Percentiles rank a stretch among this genome's conserved stretches.
Conservation (phyloP, 1,284 basidiomycete species). For the Heterobasidion parviporum region DNA sequence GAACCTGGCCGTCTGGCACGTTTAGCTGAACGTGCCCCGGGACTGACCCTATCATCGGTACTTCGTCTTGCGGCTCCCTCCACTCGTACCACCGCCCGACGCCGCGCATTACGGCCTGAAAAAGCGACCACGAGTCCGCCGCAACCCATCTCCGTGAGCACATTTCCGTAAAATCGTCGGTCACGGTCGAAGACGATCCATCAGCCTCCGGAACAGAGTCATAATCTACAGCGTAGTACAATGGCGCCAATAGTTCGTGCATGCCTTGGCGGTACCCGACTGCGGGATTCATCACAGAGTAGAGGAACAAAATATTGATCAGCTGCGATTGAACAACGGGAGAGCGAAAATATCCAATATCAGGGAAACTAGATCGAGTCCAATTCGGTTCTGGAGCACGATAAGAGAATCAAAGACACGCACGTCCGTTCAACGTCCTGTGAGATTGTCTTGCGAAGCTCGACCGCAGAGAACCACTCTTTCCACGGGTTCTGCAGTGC, state of each 20-base stretch:
- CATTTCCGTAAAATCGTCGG: conserved; percentile 39
- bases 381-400: not conserved
- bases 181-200: conserved; percentile 1
- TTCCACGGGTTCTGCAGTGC: conserved; percentile 79
- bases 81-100: conserved; percentile 87
- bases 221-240: conserved; percentile 75
- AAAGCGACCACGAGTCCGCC: conserved; percentile 81
- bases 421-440: conserved; percentile 93
- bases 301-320: conserved; percentile 80
- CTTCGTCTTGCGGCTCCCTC: conserved; percentile 42
- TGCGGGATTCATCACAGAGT: conserved; percentile 65
- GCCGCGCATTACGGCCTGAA: conserved; percentile 69
- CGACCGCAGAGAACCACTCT: conserved; percentile 82
- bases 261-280: conserved; percentile 93
- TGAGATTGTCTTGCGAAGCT: conserved; percentile 77
- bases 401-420: conserved; percentile 17
- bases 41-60: conserved; percentile 17
- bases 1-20: conserved; percentile 34
- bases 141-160: conserved; percentile 65
- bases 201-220: conserved; percentile 56
- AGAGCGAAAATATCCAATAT: conserved; percentile 80
- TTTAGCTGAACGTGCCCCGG: conserved; percentile 38
- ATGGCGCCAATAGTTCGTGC: conserved; percentile 87
- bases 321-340: conserved; percentile 69
- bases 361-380: conserved; percentile 63